Evolutionary conservation across 2,329 filamentous ascomycete species (phyloP), one percentile per base, ranked within the genome.

Genomic region (Aspergillus carbonarius): DNA sequence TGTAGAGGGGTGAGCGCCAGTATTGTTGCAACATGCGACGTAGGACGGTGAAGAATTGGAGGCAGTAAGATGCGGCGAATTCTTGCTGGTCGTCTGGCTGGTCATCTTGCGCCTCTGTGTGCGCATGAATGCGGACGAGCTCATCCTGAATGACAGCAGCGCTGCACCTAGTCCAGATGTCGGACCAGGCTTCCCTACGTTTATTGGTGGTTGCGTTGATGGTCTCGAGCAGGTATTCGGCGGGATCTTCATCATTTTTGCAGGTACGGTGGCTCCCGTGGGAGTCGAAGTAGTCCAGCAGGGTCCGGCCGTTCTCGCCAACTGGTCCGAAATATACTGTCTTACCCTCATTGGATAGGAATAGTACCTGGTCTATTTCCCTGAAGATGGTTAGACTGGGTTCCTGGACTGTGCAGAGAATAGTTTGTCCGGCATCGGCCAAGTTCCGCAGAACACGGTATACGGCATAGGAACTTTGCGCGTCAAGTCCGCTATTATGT

Each of bases 351-450:
- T 81, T 81, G 1, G 85, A 84, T 0, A 89, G 77, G 68, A 89
- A 86, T 0, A 88, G 74, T 1, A 88, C 72, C 1, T 80, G 78
- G 61, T 88, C 86, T 50, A 88, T 96, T 59, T 91, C 86, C 73
- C 96, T 90, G 79, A 97, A 96, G 48, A 96, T 82, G 80, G 96
- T 91, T 39, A 92, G 91, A 12, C 90, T 93, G 13, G 93, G 93
- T 73, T 97, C 93, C 73, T 97, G 93, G 60, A 97, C 96, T 0
- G 93, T 96, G 76, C 91, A 96, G 13, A 97, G 85, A 70, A 97
- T 88, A 23, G 93, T 92, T 73, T 95, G 91, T 9, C 93, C 93
- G 58, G 85, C 88, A 73, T 93, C 90, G 66, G 92, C 91, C 35
- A 97, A 81, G 77, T 93, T 96, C 74, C 93, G 88, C 39, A 97